Conservation (phyloP, 2,329 filamentous ascomycete species). For the Arthrobotrys sphaeroides region DNA sequence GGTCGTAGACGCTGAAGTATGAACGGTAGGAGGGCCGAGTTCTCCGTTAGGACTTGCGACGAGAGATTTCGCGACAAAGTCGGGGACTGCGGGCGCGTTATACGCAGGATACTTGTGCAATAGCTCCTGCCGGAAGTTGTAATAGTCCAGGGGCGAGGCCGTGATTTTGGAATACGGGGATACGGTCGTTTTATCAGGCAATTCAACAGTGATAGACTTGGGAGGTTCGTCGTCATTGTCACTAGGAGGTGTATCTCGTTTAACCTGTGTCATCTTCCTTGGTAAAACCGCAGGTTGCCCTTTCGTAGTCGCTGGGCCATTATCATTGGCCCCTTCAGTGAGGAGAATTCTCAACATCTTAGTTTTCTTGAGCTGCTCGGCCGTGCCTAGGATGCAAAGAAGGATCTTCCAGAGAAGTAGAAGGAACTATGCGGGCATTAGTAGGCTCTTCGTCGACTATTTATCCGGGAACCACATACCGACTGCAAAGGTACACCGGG, state of each 20-base stretch:
- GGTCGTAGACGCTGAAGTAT: constrained; percentile 44
- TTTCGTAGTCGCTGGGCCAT: constrained; percentile 67
- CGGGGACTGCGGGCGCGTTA: constrained; percentile 83
- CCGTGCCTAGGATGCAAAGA: constrained; percentile 38
- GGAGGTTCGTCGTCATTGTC: constrained; percentile 69
- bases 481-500: constrained; percentile 55
- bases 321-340: constrained; percentile 87
- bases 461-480: constrained; percentile 6
- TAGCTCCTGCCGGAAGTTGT: constrained; percentile 94
- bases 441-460: too few species aligned
- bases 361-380: constrained; percentile 44
- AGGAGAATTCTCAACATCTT: constrained; percentile 65
- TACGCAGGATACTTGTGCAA: constrained; percentile 98
- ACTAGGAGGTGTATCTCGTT: constrained; percentile 60
- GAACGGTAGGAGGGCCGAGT: constrained; percentile 64
- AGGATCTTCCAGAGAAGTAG: constrained; percentile 69
- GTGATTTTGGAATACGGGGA: constrained; percentile 79
- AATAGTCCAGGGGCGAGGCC: constrained; percentile 93
- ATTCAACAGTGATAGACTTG: constrained; percentile 70
- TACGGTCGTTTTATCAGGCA: constrained; percentile 62
- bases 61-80: constrained; percentile 89
- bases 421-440: constrained; percentile 71
- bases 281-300: constrained; percentile 62
- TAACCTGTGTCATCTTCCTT: constrained; percentile 69
- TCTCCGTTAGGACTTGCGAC: constrained; percentile 74